phyloP scores from a whole-genome alignment of 108 stramenopile species.

The Nannochloropsis salina region DNA sequence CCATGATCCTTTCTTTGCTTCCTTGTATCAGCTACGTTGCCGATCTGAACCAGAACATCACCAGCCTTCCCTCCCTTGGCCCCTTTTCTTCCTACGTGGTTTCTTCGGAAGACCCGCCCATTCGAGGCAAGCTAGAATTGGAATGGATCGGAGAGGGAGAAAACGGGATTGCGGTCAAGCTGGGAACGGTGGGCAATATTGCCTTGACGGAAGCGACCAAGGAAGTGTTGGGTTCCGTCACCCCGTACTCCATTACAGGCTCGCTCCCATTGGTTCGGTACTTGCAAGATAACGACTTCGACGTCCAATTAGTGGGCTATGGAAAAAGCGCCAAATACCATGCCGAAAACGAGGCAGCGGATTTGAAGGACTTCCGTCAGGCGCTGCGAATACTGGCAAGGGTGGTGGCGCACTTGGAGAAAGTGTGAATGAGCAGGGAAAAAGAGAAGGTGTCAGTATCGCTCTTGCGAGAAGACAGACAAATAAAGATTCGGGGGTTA shows the following conservation, averaged over 20 bases:
- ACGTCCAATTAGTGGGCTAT: slow-evolving; percentile 59
- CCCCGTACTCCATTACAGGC: slow-evolving; percentile 59
- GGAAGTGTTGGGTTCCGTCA: slow-evolving; percentile 38
- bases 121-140: slow-evolving; percentile 54
- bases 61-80: slow-evolving; percentile 53
- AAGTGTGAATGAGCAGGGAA: not conserved
- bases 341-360: slow-evolving; percentile 57
- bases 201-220: slow-evolving; percentile 53
- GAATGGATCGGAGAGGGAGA: slow-evolving; percentile 55
- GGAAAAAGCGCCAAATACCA: slow-evolving; percentile 56
- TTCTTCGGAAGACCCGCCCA: slow-evolving; percentile 48
- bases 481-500: too few relatives aligned
- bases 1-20: too few relatives aligned
- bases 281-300: slow-evolving; percentile 60
- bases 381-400: slow-evolving; percentile 52
- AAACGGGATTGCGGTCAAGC: slow-evolving; percentile 60
- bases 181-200: slow-evolving; percentile 52
- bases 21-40: slow-evolving; percentile 43
- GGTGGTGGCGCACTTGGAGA: slow-evolving; percentile 48
- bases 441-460: not conserved
- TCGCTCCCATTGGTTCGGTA: slow-evolving; percentile 58
- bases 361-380: slow-evolving; percentile 46
- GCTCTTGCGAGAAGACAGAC: too few relatives aligned
- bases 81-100: slow-evolving; percentile 61
- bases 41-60: slow-evolving; percentile 54